Evolutionary conservation across 768 basidiomycete species (phyloP), one percentile per base, ranked within the genome.

Genomic region (Psilocybe cyanescens): DNA sequence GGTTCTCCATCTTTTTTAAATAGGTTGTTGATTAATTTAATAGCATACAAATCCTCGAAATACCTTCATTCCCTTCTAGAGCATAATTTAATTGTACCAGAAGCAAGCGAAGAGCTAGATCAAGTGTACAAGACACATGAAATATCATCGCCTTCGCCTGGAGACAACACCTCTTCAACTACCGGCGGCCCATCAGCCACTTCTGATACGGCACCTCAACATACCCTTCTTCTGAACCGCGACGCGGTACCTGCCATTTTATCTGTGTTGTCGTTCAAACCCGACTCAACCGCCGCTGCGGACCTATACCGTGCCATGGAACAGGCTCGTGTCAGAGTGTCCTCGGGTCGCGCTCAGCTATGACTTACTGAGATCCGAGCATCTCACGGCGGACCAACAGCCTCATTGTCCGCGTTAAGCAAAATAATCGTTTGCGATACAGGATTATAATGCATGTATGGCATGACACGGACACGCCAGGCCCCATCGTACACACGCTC

Each of bases 21-120:
- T 16, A 24, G 48, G 17, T 31, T 39, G 45, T 8, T 30, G 17
- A 46, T 46, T 63, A 44, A 41, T 47, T 9, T 6, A 3, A 44
- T 67, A 91, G 90, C 89, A 31, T 90, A 85, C 74, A 88, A 82
- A 76, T 81, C 89, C 35, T 88, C 92, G 8, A 78, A 85, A 68
- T 88, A 92, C 75, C 76, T 94, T 1, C 77, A 86, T 65, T 78
- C 77, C 19, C 83, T 94, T 53, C 70, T 92, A 49, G 78, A 84
- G 50, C 75, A 76, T 33, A 83, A 81, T 2, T 73, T 80, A 35
- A 84, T 94, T 52, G 76, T 83, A 9, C 87, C 90, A 2, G 71
- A 85, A 67, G 73, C 82, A 16, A 86, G 80, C 70, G 63, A 75
- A 53, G 74, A 76, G 28, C 81, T 94, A 19, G 88, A 92, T 62